Base-by-base conservation (phyloP, 257 asterid species). In the Mitragyna speciosa region DNA sequence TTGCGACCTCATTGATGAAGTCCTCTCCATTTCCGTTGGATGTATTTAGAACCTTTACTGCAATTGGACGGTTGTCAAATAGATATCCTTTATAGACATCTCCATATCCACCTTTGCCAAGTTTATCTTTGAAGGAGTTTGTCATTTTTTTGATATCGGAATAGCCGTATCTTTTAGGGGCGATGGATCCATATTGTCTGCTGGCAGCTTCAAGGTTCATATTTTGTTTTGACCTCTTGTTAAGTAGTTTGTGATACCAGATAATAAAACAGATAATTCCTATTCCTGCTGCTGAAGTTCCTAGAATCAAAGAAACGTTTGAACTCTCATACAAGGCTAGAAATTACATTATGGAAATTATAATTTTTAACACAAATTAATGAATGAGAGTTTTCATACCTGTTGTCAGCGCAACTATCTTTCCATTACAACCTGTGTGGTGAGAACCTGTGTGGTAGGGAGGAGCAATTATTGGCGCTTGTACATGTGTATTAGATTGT, bases 61-160 rank as follows among this genome's bases (percentile, higher is more conserved):
- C 87, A 52, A 81, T 75, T 47, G 41, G 81, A 24, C 24, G 59
- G 4, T 80, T 84, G 19, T 79, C 77, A n/a, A 58, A 31, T 43
- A 83, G 45, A 31, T 43, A 58, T 2, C 89, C 86, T 76, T 79
- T 86, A 28, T 83, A 86, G 20, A 84, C 84, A 17, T 66, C 48
- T 5, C 83, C 85, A 43, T 48, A 82, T 1, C 86, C 86, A 19
- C 83, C 83, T 76, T 81, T 64, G 41, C 87, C 89, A 20, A 83
- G 74, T 26, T 70, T 83, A 28, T 78, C 77, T 49, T 49, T n/a
- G 51, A 80, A 79, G 33, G 17, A 4, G 19, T 67, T 67, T 24
- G 52, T 73, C 77, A 73, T 73, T 73, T 52, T 73, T 66, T 51
- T 51, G 14, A 73, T 51, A 30, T 73, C 61, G 3, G 39, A 16